These are phyloP conservation scores for Metschnikowia drakensbergensis DNA, from an alignment of 805 yeast genomes.

Conservation along the genomic window DNA sequence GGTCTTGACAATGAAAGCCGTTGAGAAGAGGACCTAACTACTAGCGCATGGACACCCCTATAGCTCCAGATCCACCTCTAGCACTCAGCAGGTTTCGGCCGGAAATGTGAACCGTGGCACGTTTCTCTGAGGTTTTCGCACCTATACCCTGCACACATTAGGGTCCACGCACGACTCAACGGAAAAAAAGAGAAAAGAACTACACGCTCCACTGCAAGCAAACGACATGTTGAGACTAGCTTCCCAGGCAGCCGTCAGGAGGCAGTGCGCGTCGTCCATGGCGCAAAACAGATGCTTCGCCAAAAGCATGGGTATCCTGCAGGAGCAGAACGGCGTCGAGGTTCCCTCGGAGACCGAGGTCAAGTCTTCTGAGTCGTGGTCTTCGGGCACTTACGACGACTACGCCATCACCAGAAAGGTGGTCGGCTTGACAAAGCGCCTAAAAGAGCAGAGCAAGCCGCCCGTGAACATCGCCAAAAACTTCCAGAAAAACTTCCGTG, in stretches of 20 bases:
- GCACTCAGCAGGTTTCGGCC: background rate
- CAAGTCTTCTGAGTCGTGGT: slow-evolving; percentile 25
- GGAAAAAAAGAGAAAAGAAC: background rate
- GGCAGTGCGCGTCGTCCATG: background rate
- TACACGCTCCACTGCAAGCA: background rate
- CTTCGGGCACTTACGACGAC: slow-evolving; percentile 16
- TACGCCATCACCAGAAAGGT: slow-evolving; percentile 28
- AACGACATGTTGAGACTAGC: slow-evolving; percentile 2
- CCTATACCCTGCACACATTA: background rate
- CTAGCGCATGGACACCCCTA: too few species aligned
- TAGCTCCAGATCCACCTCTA: too few species aligned
- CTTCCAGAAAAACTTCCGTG: slow-evolving; percentile 46
- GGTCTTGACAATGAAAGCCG: too few species aligned
- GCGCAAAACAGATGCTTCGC: background rate
- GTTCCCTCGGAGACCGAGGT: background rate
- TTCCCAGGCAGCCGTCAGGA: background rate
- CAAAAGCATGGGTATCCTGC: background rate
- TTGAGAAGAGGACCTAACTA: too few species aligned
- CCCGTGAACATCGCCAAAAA: slow-evolving; percentile 29
- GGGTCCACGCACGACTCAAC: background rate
- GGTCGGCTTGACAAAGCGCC: slow-evolving; percentile 32
- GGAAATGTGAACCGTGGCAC: background rate
- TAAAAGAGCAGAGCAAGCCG: slow-evolving; percentile 29
- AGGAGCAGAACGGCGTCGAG: background rate
- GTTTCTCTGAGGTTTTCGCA: background rate